These are phyloP conservation scores for Candida loeiensis DNA, from an alignment of 805 yeast species.

Conservation along the genomic window DNA sequence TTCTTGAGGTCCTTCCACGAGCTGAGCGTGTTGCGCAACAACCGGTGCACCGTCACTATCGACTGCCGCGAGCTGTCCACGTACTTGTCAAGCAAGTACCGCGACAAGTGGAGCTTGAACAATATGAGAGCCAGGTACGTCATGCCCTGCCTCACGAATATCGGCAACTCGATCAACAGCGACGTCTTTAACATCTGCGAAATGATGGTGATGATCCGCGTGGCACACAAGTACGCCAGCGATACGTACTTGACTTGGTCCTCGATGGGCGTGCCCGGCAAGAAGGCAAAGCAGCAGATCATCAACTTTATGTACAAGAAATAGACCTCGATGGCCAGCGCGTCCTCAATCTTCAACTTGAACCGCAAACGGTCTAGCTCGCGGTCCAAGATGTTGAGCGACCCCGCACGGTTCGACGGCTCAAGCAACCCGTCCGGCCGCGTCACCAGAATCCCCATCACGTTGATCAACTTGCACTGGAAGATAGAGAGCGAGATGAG, in stretches of 20 bases:
- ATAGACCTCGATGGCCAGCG: constrained; percentile 69
- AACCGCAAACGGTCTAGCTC: constrained; percentile 72
- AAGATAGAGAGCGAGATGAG: constrained; percentile 72
- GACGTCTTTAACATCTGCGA: constrained; percentile 58
- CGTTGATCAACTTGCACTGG: constrained; percentile 77
- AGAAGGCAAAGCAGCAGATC: constrained; percentile 84
- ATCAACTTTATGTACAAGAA: constrained; percentile 74
- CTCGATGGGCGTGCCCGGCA: constrained; percentile 84
- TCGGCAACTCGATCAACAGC: constrained; percentile 79
- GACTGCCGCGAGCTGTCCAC: constrained; percentile 89
- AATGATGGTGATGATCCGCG: constrained; percentile 74
- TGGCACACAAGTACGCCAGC: constrained; percentile 75
- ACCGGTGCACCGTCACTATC: constrained; percentile 86
- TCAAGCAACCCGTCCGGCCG: constrained; percentile 88
- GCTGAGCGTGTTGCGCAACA: constrained; percentile 80
- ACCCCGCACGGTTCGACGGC: constrained; percentile 76
- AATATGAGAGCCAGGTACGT: constrained; percentile 74
- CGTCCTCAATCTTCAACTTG: constrained; percentile 60
- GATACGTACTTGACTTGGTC: constrained; percentile 84
- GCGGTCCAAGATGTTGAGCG: constrained; percentile 70
- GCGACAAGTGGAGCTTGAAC: constrained; percentile 78
- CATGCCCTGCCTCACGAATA: constrained; percentile 81
- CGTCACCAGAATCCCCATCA: constrained; percentile 82
- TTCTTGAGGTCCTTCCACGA: constrained; percentile 91
- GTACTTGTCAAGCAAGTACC: constrained; percentile 66